Percentiles rank a stretch among this genome's conserved stretches.
Evolutionary conservation across 371 early-diverging fungal genomes (phyloP).

Genomic region (Actinomucor elegans): DNA sequence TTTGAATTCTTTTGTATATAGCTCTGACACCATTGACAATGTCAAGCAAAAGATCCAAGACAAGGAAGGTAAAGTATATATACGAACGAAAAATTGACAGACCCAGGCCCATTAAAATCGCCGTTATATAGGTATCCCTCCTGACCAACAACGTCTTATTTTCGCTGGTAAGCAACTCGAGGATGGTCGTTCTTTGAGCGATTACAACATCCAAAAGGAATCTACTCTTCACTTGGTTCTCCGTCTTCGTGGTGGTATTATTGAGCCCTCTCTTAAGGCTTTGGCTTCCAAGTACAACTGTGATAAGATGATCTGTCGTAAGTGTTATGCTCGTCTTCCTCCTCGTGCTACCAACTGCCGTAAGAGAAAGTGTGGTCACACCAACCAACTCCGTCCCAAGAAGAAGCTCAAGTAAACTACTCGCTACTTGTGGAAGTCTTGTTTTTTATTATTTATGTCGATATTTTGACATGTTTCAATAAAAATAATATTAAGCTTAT

Average conservation of each 20-base stretch:
- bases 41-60: slow-evolving; percentile 98
- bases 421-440: slow-evolving; percentile 16
- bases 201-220: slow-evolving; percentile 91
- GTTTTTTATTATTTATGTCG: no score
- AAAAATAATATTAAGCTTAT: no score
- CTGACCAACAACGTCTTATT: slow-evolving; percentile 99
- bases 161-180: slow-evolving; percentile 99
- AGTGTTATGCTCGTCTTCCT: slow-evolving; percentile 98
- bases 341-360: slow-evolving; percentile 99
- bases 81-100: no score
- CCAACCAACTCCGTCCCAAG: slow-evolving; percentile 97
- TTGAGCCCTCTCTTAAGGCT: slow-evolving; percentile 93
- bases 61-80: slow-evolving; percentile 72
- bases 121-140: slow-evolving; percentile 83
- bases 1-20: not conserved
- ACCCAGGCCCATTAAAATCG: no score
- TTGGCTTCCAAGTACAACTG: slow-evolving; percentile 97
- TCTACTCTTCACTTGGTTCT: slow-evolving; percentile 97
- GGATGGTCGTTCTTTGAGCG: slow-evolving; percentile 86
- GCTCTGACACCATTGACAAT: slow-evolving; percentile 61
- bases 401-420: slow-evolving; percentile 66
- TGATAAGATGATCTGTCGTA: slow-evolving; percentile 99
- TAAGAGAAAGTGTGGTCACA: slow-evolving; percentile 99
- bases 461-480: no score
- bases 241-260: slow-evolving; percentile 95